Conservation (phyloP, 2,329 filamentous ascomycete genomes). For the Apiospora saccharicola region DNA sequence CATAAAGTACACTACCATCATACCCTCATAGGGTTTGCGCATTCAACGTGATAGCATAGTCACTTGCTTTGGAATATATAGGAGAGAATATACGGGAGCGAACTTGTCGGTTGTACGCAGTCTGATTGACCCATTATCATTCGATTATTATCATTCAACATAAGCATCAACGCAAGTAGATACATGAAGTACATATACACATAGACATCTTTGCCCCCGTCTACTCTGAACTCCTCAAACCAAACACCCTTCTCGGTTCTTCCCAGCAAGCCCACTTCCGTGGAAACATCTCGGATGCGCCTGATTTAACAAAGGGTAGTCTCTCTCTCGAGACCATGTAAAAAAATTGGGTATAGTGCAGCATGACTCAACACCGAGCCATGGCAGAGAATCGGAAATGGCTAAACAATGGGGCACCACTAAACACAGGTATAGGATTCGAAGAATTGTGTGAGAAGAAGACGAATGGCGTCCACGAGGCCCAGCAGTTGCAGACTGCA, state of each 20-base stretch:
- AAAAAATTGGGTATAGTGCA: conserved; percentile 16
- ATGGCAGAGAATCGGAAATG: conserved; percentile 21
- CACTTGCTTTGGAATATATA: background rate
- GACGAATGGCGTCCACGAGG: background rate
- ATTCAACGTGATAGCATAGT: background rate
- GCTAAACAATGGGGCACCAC: conserved; percentile 1
- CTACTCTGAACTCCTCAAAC: conserved; percentile 16
- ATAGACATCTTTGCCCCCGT: conserved; percentile 16
- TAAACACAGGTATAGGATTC: conserved; percentile 1
- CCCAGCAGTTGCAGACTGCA: background rate
- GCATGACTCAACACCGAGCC: conserved; percentile 17
- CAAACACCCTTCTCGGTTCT: conserved; percentile 2
- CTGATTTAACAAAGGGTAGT: conserved; percentile 1
- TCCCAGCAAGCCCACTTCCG: conserved; percentile 16
- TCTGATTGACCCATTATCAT: background rate
- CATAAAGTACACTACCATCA: background rate
- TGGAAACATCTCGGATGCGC: conserved; percentile 21
- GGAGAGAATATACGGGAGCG: background rate
- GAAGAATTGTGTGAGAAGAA: conserved; percentile 2
- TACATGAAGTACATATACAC: conserved; percentile 18
- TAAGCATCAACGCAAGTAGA: conserved; percentile 20
- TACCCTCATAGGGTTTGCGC: background rate
- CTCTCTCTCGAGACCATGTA: conserved; percentile 8
- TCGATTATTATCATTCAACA: conserved; percentile 19
- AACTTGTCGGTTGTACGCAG: background rate